Evolutionary conservation across 495 filamentous ascomycete genomes (phyloP).

Genomic region (Cercophora scortea): DNA sequence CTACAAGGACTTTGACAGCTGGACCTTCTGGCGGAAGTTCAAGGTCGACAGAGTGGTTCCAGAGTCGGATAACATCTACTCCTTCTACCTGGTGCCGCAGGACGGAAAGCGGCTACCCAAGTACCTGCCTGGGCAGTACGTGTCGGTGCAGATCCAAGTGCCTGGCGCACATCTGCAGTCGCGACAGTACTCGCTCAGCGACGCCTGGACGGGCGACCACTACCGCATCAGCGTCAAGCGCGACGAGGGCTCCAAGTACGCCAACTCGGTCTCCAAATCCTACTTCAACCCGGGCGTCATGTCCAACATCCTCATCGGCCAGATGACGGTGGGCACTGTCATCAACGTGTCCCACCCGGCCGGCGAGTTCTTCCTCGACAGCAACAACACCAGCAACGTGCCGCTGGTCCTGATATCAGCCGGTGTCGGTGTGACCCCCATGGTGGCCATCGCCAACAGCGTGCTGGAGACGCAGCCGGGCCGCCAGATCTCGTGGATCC

Average conservation of each 20-base stretch:
- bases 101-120: slow-evolving; percentile 52
- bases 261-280: slow-evolving; percentile 30
- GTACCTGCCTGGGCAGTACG: slow-evolving; percentile 64
- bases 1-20: slow-evolving; percentile 47
- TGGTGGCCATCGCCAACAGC: slow-evolving; percentile 61
- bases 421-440: slow-evolving; percentile 61
- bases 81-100: slow-evolving; percentile 62
- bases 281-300: slow-evolving; percentile 51
- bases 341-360: slow-evolving; percentile 59
- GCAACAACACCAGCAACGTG: slow-evolving; percentile 23
- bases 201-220: slow-evolving; percentile 47
- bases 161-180: slow-evolving; percentile 51
- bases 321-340: slow-evolving; percentile 48
- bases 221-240: slow-evolving; percentile 68
- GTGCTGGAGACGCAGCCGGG: slow-evolving; percentile 32
- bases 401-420: slow-evolving; percentile 63
- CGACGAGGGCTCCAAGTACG: slow-evolving; percentile 43
- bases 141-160: slow-evolving; percentile 51
- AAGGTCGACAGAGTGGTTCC: slow-evolving; percentile 52
- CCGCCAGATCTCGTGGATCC: slow-evolving; percentile 53
- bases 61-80: slow-evolving; percentile 59
- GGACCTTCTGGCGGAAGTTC: slow-evolving; percentile 62
- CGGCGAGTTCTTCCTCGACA: slow-evolving; percentile 62
- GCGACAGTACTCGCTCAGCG: slow-evolving; percentile 68
- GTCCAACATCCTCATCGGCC: slow-evolving; percentile 62